These are phyloP conservation scores for Trichoderma polysporum DNA, from an alignment of 2,329 filamentous ascomycete species.

Conservation along the genomic window DNA sequence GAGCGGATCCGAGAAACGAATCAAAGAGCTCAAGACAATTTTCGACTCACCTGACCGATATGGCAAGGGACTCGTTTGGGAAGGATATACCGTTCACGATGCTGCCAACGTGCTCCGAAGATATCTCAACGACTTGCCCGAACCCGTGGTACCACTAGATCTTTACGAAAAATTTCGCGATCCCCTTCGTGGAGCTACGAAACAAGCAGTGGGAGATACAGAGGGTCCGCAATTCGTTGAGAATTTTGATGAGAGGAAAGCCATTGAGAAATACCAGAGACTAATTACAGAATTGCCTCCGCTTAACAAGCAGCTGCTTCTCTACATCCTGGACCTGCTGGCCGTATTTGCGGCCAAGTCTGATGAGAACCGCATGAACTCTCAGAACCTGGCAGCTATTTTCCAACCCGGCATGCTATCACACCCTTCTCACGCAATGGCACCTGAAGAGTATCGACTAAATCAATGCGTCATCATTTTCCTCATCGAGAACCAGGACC, in stretches of 20 bases:
- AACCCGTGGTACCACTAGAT: conserved; percentile 92
- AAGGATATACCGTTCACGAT: conserved; percentile 97
- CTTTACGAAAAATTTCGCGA: conserved; percentile 90
- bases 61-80: conserved; percentile 95
- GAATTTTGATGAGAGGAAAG: conserved; percentile 60
- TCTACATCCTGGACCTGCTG: conserved; percentile 93
- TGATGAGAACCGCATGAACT: conserved; percentile 95
- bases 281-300: conserved; percentile 92
- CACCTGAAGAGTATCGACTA: conserved; percentile 86
- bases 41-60: conserved; percentile 96
- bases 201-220: conserved; percentile 68
- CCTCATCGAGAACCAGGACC: conserved; percentile 96
- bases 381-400: conserved; percentile 90
- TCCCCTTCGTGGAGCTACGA: conserved; percentile 70
- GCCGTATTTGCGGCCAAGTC: conserved; percentile 97
- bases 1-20: conserved; percentile 94
- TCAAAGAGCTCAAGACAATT: conserved; percentile 88
- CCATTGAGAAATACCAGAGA: conserved; percentile 80
- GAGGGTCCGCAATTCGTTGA: conserved; percentile 70
- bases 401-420: conserved; percentile 97
- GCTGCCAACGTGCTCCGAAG: conserved; percentile 93
- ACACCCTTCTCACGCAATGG: conserved; percentile 93
- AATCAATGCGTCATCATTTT: conserved; percentile 98
- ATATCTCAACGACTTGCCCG: conserved; percentile 93
- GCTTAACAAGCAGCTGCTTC: conserved; percentile 85